A percentile compares a stretch with the other conserved stretches of the same genome.
phyloP scores from a whole-genome alignment of 495 filamentous ascomycete species.

The Lasiosphaeria ovina region DNA sequence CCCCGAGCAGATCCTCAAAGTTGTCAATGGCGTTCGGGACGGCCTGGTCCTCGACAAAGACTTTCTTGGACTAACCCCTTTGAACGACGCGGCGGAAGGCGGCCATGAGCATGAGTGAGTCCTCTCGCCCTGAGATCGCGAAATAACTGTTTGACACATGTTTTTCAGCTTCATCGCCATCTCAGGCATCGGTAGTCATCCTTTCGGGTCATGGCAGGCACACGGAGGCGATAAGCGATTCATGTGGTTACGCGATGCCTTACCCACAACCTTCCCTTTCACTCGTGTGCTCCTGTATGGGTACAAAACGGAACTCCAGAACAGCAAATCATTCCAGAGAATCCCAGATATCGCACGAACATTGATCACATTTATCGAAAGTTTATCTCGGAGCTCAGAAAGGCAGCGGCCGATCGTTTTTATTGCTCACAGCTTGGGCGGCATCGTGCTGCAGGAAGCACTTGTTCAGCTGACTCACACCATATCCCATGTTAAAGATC shows the following conservation, averaged over 20 bases:
- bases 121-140: too few relatives aligned
- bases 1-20: too few relatives aligned
- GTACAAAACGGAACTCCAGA: constrained; percentile 23
- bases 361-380: constrained; percentile 13
- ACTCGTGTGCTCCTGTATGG: constrained; percentile 31
- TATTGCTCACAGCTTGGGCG: constrained; percentile 38
- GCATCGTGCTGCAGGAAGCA: constrained; percentile 33
- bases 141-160: neutral
- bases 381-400: constrained; percentile 12
- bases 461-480: constrained; percentile 16
- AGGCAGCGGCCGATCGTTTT: constrained; percentile 30
- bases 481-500: too few relatives aligned
- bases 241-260: constrained; percentile 38
- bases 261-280: constrained; percentile 23
- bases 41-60: neutral
- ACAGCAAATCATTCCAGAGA: constrained; percentile 20
- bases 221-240: constrained; percentile 15
- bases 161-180: constrained; percentile 20
- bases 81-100: neutral
- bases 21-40: too few relatives aligned
- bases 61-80: neutral
- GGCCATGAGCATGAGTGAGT: neutral
- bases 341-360: constrained; percentile 18
- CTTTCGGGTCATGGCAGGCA: constrained; percentile 23
- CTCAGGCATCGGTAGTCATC: constrained; percentile 20